phyloP scores from a whole-genome alignment of 441 rosid species.

The Sinapis alba region DNA sequence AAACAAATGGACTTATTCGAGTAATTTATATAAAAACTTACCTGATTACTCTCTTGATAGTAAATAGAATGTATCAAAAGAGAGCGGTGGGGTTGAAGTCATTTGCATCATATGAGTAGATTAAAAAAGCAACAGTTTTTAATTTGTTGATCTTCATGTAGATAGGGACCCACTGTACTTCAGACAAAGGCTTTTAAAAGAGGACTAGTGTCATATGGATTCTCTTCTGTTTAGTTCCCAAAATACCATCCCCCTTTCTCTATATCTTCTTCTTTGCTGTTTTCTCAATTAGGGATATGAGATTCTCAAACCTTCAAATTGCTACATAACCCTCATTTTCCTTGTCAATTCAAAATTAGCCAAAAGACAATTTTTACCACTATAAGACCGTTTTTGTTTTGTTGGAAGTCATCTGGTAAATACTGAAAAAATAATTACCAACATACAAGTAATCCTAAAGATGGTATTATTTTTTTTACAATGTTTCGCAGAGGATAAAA shows the following conservation, averaged over 20 bases:
- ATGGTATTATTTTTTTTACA: background rate
- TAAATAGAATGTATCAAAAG: background rate
- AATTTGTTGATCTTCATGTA: slow-evolving; percentile 55
- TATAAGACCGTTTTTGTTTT: slow-evolving; percentile 17
- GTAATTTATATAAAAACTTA: background rate
- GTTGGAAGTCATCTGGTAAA: background rate
- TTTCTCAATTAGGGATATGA: background rate
- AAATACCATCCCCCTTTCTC: slow-evolving; percentile 36
- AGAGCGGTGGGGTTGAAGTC: slow-evolving; percentile 15
- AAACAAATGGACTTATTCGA: background rate
- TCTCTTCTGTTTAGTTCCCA: slow-evolving; percentile 21
- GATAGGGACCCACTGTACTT: slow-evolving; percentile 57
- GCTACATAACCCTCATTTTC: background rate
- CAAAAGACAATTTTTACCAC: background rate
- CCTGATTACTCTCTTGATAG: background rate
- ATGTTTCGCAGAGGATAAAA: background rate
- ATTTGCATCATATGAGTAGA: slow-evolving; percentile 11
- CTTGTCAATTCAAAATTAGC: background rate
- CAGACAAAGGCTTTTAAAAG: slow-evolving; percentile 52
- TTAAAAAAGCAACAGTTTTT: background rate
- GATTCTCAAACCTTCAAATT: background rate
- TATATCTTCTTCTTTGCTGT: slow-evolving; percentile 22
- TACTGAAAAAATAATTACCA: background rate
- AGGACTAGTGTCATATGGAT: slow-evolving; percentile 45
- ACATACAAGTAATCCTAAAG: background rate